Evolutionary conservation across 768 basidiomycete genomes (phyloP).

Genomic region (Royoungia palumana): DNA sequence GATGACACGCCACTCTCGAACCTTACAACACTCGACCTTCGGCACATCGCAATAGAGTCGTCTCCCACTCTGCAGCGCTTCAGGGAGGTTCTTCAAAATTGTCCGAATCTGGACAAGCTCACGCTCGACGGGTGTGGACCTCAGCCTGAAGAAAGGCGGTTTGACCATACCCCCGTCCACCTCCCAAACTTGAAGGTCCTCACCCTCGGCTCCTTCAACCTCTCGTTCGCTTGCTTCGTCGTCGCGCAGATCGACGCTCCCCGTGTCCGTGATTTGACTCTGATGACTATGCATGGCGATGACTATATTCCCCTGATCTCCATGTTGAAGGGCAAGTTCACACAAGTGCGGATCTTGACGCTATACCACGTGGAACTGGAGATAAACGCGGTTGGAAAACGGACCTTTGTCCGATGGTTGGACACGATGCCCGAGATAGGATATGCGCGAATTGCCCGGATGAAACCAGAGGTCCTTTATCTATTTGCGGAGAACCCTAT

Average conservation of each 20-base stretch:
- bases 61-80: constrained; percentile 51
- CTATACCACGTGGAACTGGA: constrained; percentile 44
- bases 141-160: constrained; percentile 25
- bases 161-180: constrained; percentile 37
- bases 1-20: constrained; percentile 42
- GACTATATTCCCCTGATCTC: constrained; percentile 51
- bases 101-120: constrained; percentile 51
- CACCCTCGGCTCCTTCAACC: constrained; percentile 54
- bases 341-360: constrained; percentile 52
- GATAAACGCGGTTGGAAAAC: constrained; percentile 20
- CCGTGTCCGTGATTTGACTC: constrained; percentile 51
- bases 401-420: constrained; percentile 47
- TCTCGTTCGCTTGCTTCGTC: constrained; percentile 45
- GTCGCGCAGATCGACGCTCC: constrained; percentile 54
- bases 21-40: constrained; percentile 63
- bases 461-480: constrained; percentile 42
- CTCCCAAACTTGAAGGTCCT: constrained; percentile 52
- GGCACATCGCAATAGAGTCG: constrained; percentile 52
- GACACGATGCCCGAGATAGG: constrained; percentile 54
- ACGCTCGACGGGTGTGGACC: constrained; percentile 65
- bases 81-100: constrained; percentile 47
- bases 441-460: constrained; percentile 48
- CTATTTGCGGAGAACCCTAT: constrained; percentile 45
- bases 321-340: constrained; percentile 46
- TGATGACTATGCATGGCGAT: constrained; percentile 50